A percentile compares a stretch with the other conserved stretches of the same genome.
phyloP scores from a whole-genome alignment of 164 flowering plant genomes.

The Chloranthus sessilifolius region DNA sequence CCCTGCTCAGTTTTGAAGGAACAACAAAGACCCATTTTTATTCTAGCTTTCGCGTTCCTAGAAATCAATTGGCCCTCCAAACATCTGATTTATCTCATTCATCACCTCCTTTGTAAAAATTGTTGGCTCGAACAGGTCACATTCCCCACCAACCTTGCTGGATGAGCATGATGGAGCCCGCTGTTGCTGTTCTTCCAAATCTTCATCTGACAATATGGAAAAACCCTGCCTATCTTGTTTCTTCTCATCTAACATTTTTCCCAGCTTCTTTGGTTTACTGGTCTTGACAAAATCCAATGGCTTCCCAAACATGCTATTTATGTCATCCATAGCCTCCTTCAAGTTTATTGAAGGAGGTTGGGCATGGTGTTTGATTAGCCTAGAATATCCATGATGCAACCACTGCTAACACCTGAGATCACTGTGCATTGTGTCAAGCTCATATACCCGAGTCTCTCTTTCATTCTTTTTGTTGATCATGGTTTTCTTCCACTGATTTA shows the following conservation, averaged over 20 bases:
- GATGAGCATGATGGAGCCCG: slow-evolving; percentile 24
- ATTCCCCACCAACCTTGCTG: slow-evolving; percentile 19
- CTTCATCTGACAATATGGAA: slow-evolving; percentile 70
- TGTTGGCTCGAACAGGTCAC: slow-evolving; percentile 74
- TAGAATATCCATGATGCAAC: too few species aligned
- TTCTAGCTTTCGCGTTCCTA: slow-evolving; percentile 22
- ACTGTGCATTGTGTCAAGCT: too few species aligned
- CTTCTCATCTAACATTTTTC: slow-evolving; percentile 24
- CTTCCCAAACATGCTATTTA: slow-evolving; percentile 87
- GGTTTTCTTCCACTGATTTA: too few species aligned
- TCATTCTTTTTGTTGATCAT: too few species aligned
- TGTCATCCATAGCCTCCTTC: slow-evolving; percentile 93
- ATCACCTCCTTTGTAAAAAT: slow-evolving; percentile 77
- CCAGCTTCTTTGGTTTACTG: slow-evolving; percentile 41
- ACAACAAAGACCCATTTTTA: background rate
- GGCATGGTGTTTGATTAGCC: too few species aligned
- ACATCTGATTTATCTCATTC: slow-evolving; percentile 89
- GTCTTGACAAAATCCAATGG: slow-evolving; percentile 79
- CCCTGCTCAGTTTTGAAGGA: too few species aligned
- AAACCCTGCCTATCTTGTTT: slow-evolving; percentile 38
- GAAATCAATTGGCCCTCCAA: slow-evolving; percentile 80
- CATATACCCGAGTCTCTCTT: too few species aligned
- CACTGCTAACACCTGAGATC: too few species aligned
- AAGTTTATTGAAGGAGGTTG: slow-evolving; percentile 84
- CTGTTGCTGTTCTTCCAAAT: slow-evolving; percentile 18